These are phyloP conservation scores for Saccharomycopsis guyanensis DNA, from an alignment of 805 yeast genomes.

Conservation along the genomic window DNA sequence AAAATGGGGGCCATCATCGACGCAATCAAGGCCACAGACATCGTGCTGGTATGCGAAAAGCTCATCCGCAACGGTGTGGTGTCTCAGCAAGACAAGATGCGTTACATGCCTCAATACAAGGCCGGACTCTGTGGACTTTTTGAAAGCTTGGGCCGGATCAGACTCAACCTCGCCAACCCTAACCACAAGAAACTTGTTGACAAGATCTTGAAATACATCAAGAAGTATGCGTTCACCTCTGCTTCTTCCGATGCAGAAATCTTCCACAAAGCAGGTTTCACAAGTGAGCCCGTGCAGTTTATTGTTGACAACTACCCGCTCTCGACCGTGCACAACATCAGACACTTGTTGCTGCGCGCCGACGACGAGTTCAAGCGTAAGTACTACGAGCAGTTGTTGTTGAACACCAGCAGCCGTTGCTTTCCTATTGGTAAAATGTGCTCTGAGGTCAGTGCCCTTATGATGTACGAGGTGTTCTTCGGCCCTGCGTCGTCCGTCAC, in stretches of 20 bases:
- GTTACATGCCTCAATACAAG: background rate
- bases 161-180: constrained; percentile 3
- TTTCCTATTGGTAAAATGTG: constrained; percentile 43
- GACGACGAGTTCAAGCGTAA: constrained; percentile 54
- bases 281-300: constrained; percentile 36
- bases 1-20: background rate
- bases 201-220: constrained; percentile 2
- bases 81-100: background rate
- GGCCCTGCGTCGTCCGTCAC: constrained; percentile 12
- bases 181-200: constrained; percentile 13
- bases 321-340: constrained; percentile 46
- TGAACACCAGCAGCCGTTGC: constrained; percentile 39
- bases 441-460: constrained; percentile 27
- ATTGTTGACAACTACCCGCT: constrained; percentile 40
- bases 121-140: background rate
- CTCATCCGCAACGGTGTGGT: constrained; percentile 18
- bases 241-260: constrained; percentile 6
- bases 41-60: constrained; percentile 20
- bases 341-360: constrained; percentile 46
- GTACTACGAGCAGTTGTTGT: constrained; percentile 57
- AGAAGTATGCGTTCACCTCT: constrained; percentile 1
- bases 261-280: constrained; percentile 39
- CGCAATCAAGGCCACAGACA: constrained; percentile 15
- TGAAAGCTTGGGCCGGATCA: constrained; percentile 3
- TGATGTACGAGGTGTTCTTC: constrained; percentile 24